Conservation (phyloP, 2,329 filamentous ascomycete genomes). For the Calonectria montana region DNA sequence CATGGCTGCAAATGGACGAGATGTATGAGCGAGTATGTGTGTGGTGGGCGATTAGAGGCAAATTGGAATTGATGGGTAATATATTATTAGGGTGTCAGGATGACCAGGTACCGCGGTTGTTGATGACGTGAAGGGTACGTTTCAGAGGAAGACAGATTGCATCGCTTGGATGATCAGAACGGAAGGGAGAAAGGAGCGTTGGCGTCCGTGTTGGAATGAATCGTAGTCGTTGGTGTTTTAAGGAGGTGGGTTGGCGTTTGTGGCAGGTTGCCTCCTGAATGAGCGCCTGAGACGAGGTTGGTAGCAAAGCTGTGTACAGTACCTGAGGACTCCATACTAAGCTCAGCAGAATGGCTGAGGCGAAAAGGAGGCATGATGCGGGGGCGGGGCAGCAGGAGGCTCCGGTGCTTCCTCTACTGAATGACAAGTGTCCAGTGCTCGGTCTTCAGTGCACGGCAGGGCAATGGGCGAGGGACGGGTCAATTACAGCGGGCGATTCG, state of each 20-base stretch:
- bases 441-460: not conserved
- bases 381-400: slow-evolving; percentile 36
- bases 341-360: slow-evolving; percentile 10
- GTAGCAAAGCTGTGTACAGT: not conserved
- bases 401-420: not conserved
- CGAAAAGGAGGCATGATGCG: slow-evolving; percentile 33
- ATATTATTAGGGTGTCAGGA: slow-evolving; percentile 5
- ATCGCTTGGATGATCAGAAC: not conserved
- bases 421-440: not conserved
- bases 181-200: not conserved
- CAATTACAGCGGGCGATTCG: not conserved
- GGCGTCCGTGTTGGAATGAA: not conserved
- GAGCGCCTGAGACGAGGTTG: slow-evolving; percentile 33
- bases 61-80: not conserved
- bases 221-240: not conserved
- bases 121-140: not conserved
- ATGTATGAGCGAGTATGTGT: not conserved
- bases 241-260: slow-evolving; percentile 13
- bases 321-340: slow-evolving; percentile 23
- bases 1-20: slow-evolving; percentile 39
- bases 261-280: slow-evolving; percentile 19
- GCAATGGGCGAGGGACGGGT: not conserved
- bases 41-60: not conserved
- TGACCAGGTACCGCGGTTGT: not conserved
- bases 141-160: slow-evolving; percentile 5